Percentiles rank a stretch among this genome's conserved stretches.
Conservation (phyloP, 371 early-diverging fungal genomes). For the Apophysomyces variabilis region DNA sequence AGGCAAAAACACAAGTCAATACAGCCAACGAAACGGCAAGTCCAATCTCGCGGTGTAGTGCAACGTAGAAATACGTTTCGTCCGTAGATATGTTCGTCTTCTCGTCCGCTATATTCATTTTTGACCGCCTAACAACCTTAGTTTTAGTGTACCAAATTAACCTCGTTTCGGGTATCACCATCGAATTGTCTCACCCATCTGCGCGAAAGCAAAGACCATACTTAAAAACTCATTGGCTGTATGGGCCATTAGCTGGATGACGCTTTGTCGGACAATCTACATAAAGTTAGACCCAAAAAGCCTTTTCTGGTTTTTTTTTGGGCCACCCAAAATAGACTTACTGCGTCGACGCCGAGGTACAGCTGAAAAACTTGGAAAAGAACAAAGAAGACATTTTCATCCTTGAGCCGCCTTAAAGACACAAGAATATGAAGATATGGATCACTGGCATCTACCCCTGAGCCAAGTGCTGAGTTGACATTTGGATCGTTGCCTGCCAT, state of each 20-base stretch:
- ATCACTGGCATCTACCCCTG: slow-evolving; percentile 12
- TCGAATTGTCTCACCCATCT: slow-evolving; percentile 43
- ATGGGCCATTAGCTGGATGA: slow-evolving; percentile 54
- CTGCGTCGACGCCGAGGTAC: slow-evolving; percentile 52
- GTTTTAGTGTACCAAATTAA: background rate
- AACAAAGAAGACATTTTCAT: slow-evolving; percentile 56
- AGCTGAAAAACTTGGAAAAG: slow-evolving; percentile 50
- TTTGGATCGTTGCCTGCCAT: slow-evolving; percentile 11
- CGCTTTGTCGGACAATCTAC: slow-evolving; percentile 53
- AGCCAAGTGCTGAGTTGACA: slow-evolving; percentile 22
- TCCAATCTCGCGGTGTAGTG: slow-evolving; percentile 43
- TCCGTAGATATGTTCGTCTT: slow-evolving; percentile 21
- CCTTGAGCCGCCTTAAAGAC: slow-evolving; percentile 39
- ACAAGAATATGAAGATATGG: slow-evolving; percentile 24
- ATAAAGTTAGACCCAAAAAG: background rate
- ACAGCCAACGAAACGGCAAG: slow-evolving; percentile 29
- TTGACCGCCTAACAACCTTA: slow-evolving; percentile 24
- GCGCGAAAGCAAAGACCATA: slow-evolving; percentile 47
- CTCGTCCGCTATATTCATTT: slow-evolving; percentile 20
- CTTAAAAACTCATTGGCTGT: slow-evolving; percentile 35
- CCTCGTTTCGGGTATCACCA: slow-evolving; percentile 33
- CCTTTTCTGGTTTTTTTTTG: background rate
- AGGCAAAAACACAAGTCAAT: slow-evolving; percentile 33
- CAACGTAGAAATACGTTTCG: slow-evolving; percentile 24
- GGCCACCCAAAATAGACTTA: slow-evolving; percentile 24